phyloP scores from a whole-genome alignment of 331 rosid species.

The Quercus tomentella region DNA sequence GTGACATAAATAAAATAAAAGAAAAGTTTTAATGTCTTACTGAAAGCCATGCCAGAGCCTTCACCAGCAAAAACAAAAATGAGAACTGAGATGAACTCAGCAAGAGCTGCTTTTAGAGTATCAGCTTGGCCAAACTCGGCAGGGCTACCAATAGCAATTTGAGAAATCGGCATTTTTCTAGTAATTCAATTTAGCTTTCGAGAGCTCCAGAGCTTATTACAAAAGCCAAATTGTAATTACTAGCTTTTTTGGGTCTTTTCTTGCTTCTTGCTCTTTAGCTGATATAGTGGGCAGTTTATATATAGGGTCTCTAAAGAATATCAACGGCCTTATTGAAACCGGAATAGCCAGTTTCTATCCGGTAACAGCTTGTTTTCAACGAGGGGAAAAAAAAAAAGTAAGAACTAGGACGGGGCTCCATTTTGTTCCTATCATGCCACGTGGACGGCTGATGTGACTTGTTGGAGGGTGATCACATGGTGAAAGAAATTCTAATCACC shows the following conservation, averaged over 20 bases:
- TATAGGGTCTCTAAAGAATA: not conserved
- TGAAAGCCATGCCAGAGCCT: conserved; percentile 72
- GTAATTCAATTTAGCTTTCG: not conserved
- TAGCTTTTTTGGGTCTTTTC: not conserved
- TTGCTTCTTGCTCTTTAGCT: not conserved
- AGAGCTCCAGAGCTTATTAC: conserved; percentile 5
- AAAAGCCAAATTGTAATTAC: not conserved
- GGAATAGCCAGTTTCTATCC: conserved; percentile 22
- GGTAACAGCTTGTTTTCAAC: conserved; percentile 15
- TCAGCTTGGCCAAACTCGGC: conserved; percentile 45
- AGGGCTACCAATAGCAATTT: conserved; percentile 47
- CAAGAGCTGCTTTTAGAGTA: conserved; percentile 58
- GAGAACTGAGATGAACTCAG: conserved; percentile 73
- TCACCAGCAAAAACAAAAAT: conserved; percentile 70
- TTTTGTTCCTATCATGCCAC: conserved; percentile 18
- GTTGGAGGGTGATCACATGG: not conserved
- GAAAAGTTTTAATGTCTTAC: conserved; percentile 30
- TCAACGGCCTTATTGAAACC: not conserved
- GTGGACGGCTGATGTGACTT: conserved; percentile 18
- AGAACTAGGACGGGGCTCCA: conserved; percentile 22
- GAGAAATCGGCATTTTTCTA: conserved; percentile 46
- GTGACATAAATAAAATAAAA: no score
- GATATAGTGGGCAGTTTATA: conserved; percentile 9
- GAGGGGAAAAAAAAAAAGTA: not conserved
- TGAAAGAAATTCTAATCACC: conserved; percentile 1